Base-by-base conservation (phyloP, 1,139 yeast species). In the Candida sanyaensis region DNA sequence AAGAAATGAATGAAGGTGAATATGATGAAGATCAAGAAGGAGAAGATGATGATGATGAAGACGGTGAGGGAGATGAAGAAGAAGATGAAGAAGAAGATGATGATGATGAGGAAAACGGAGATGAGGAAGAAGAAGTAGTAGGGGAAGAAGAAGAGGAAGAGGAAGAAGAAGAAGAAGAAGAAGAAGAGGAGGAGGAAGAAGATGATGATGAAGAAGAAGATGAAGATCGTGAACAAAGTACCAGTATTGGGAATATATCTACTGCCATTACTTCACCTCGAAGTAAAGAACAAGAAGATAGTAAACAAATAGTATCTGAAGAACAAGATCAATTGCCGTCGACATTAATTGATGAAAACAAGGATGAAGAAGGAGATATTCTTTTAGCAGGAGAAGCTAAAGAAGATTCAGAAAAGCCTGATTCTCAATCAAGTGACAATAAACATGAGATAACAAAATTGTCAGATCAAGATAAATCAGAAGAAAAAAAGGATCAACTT, bases 21-120 rank as follows among this genome's bases (percentile, higher is more conserved):
- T 68, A 62, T 23, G 62, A 60, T 30, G 69, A 66, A 10, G 69
- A 64, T 10, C 68, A 61, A 27, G 63, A 63, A 6, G 69, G 63
- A 43, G 69, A 48, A 17, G 64, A 58, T 23, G 63, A 55, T 13
- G 62, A 54, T 46, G 54, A 56, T 1, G 63, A 58, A n/a, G 58
- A 50, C 24, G 57, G 57, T n/a, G 60, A 59, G 1, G 62, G 60
- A 6, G 61, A 56, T 28, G 60, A 59, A 17, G 63, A 53, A 3
- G 59, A 59, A 9, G 67, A 61, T 3, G 71, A 61, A 0, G 68
- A 59, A 8, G 65, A 57, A 2, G 67, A 54, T 1, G 68, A 64
- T 2, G 71, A 59, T 6, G 63, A 55, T 2, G 69, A 58, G 4
- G 65, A 57, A 0, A 68, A 62, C 1, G 65, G 48, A 1, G 62